A percentile compares a stretch with the other conserved stretches of the same genome.
phyloP scores from a whole-genome alignment of 768 basidiomycete species.

The Clitopilus passeckerianus region DNA sequence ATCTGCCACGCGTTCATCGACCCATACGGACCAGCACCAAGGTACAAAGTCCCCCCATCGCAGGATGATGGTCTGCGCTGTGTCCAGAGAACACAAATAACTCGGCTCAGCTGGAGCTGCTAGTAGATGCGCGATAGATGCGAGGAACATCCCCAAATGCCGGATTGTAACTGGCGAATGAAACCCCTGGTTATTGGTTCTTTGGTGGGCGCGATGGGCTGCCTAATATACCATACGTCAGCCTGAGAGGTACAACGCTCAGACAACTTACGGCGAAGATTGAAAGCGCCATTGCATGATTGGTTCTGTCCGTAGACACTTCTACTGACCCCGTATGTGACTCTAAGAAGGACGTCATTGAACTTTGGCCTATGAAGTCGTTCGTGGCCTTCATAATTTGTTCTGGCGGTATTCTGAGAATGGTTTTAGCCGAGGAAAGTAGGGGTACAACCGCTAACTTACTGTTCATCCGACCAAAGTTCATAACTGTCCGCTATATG shows the following conservation, averaged over 20 bases:
- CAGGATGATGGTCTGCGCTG: conserved; percentile 46
- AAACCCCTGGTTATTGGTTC: too few relatives aligned
- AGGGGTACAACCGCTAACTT: neutral
- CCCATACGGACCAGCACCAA: conserved; percentile 67
- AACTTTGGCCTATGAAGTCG: neutral
- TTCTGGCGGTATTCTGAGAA: neutral
- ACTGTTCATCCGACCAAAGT: conserved; percentile 17
- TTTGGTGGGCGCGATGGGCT: neutral
- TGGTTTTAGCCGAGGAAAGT: neutral
- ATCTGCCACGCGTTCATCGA: conserved; percentile 43
- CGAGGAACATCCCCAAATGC: neutral
- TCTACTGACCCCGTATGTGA: too few relatives aligned
- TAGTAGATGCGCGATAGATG: neutral
- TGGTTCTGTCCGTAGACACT: neutral
- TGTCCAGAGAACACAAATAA: conserved; percentile 24
- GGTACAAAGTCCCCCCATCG: conserved; percentile 50
- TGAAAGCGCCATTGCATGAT: conserved; percentile 25
- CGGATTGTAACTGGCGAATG: neutral
- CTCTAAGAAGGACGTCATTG: too few relatives aligned
- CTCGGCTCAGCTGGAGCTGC: neutral
- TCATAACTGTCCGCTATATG: conserved; percentile 22
- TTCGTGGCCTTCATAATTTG: neutral
- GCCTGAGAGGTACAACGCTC: too few relatives aligned
- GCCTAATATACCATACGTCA: neutral
- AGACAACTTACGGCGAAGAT: conserved; percentile 31